A percentile compares a stretch with the other conserved stretches of the same genome.
Evolutionary conservation across 2,329 filamentous ascomycete species (phyloP).

Genomic region (Aphanoascus verrucosus): DNA sequence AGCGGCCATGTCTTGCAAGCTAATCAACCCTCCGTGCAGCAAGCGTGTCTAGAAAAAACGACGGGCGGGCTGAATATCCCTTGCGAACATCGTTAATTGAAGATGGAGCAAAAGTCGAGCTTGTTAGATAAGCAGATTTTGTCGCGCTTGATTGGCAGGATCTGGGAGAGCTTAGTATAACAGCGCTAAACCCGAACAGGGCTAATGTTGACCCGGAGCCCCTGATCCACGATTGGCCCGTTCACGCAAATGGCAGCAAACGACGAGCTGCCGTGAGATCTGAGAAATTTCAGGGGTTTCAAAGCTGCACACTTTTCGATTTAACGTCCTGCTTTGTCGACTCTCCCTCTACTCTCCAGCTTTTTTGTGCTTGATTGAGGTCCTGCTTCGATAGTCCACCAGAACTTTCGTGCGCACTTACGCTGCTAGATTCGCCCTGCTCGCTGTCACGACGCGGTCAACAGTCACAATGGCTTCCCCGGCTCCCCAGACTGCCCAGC

Average conservation of each 20-base stretch:
- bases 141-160: constrained; percentile 3
- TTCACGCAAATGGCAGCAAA: background rate
- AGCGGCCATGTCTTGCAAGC: background rate
- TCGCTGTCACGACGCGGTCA: constrained; percentile 5
- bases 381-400: background rate
- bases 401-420: background rate
- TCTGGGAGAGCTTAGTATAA: background rate
- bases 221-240: constrained; percentile 12
- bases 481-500: constrained; percentile 30
- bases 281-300: constrained; percentile 9
- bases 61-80: background rate
- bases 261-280: background rate
- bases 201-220: constrained; percentile 11
- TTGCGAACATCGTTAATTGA: background rate
- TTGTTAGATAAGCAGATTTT: constrained; percentile 3
- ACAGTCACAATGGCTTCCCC: constrained; percentile 12
- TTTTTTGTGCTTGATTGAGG: background rate
- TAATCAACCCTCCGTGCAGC: background rate
- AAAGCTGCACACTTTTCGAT: background rate
- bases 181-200: constrained; percentile 7
- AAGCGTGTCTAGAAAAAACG: background rate
- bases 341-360: background rate
- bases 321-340: background rate
- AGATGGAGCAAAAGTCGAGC: background rate
- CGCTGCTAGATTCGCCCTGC: background rate